Evolutionary conservation across 2,329 filamentous ascomycete species (phyloP), one percentile per base, ranked within the genome.

Genomic region (Penicillium sp.): DNA sequence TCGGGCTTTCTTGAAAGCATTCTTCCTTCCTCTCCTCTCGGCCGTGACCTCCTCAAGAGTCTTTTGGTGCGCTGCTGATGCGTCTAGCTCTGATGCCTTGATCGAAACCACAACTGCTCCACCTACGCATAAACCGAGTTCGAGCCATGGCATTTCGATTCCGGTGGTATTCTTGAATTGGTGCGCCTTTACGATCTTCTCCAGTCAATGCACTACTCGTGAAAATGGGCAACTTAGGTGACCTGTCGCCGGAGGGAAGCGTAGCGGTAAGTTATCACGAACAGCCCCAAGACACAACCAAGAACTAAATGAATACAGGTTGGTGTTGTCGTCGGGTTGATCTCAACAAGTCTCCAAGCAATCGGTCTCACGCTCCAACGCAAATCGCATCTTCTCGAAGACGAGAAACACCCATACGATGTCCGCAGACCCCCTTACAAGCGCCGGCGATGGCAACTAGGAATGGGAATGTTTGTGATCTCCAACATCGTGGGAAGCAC

Each of bases 341-440:
- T 97, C 65, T 97, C 93, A 55, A 97, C 94, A 56, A 94, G 92
- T 72, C 85, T 97, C 22, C 94, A 99, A 75, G 96, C 92, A 73
- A 81, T 99, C 67, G 94, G 94, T 63, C 83, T 99, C 61, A 99
- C 94, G 31, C 83, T 99, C 24, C 94, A 99, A 77, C 91, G 94
- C 72, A 97, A 99, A 77, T 97, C 94, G 60, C 94, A 99, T 77
- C 88, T 99, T 64, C 86, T 97, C 70, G 94, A 99, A 79, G 94
- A 99, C 78, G 91, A 95, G 78, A 96, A 96, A 75, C 85, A 86
- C 48, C 80, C 82, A 29, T 88, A 91, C 72, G 86, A 94, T 75
- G 80, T 87, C 56, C 87, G 90, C 64, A 83, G 93, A 58, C 93
- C 94, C 43, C 91, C 94, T 4, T 95, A 97, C 76, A 88, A 89